Base-by-base conservation (phyloP, 2,329 filamentous ascomycete species). In the Cercospora canescens region DNA sequence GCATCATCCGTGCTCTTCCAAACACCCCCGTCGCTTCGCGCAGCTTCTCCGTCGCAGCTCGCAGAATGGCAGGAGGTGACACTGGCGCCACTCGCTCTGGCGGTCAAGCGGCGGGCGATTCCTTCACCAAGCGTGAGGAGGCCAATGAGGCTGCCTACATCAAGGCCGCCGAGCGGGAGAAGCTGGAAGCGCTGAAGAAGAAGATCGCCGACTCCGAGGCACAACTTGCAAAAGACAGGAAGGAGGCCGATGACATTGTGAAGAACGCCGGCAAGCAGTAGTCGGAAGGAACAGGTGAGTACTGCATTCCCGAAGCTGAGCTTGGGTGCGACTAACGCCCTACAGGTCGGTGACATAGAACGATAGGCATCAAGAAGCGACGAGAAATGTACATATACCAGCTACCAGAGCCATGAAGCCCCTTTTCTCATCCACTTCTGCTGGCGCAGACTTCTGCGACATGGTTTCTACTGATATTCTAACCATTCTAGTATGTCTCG, bases 71-170 rank as follows among this genome's bases (percentile, higher is more conserved):
- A 58, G 79, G 65, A 55, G 82, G 82, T 37, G 79, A 82, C 64
- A 79, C 82, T 64, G 81, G 78, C 55, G 60, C 75, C 24, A 76
- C 80, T 18, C 76, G 82, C 68, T 71, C 80, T 14, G 79, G 77
- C 35, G 82, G 82, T 50, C 62, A 70, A 37, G 77, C 77, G 7
- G 70, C 73, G 72, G 96, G 94, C 74, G 94, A 99, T 78, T 88
- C 92, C 64, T 99, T 97, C 87, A 92, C 90, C 83, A 91, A 90
- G 83, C 93, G 95, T 75, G 95, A 99, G 83, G 87, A 90, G 78
- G 94, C 94, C 72, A 86, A 84, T 78, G 95, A 98, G 84, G 90
- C 93, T 79, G 87, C 88, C 74, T 92, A 91, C 82, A 93, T 99
- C 82, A 88, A 88, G 76, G 84, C 91, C 83, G 91, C 93, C 78